These are phyloP conservation scores for Colletotrichum euphorbiae DNA, from an alignment of 2,329 filamentous ascomycete species.

Conservation along the genomic window DNA sequence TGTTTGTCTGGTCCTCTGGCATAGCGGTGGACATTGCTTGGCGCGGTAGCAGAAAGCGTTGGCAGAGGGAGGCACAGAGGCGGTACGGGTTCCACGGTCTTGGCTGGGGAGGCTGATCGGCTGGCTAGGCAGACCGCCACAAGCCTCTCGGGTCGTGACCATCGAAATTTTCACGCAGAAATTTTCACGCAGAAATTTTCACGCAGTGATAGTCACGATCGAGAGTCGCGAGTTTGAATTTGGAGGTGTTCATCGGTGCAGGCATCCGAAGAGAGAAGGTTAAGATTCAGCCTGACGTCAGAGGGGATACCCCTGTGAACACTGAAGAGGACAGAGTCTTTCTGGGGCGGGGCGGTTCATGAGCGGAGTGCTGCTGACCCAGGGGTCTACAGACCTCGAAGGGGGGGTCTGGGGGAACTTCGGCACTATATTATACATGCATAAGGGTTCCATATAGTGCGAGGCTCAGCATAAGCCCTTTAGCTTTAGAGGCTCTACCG, in stretches of 20 bases:
- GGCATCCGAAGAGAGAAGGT: not conserved
- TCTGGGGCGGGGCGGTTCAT: no score
- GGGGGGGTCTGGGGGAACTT: no score
- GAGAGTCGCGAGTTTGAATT: not conserved
- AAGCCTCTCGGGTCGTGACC: not conserved
- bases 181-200: no score
- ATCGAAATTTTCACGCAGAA: not conserved
- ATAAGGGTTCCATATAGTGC: no score
- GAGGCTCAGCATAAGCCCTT: no score
- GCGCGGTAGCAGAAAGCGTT: slow-evolving; percentile 12
- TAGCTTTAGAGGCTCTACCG: no score
- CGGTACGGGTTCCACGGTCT: slow-evolving; percentile 8
- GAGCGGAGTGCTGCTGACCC: no score
- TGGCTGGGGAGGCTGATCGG: slow-evolving; percentile 12
- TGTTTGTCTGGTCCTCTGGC: not conserved
- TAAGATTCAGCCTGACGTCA: slow-evolving; percentile 22
- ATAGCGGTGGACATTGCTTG: slow-evolving; percentile 24
- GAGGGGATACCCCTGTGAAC: slow-evolving; percentile 12
- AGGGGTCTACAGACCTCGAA: no score
- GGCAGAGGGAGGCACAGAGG: slow-evolving; percentile 22
- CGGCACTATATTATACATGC: no score
- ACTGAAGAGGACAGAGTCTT: not conserved
- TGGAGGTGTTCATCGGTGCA: not conserved
- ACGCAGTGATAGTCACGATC: not conserved
- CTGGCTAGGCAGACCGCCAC: slow-evolving; percentile 25